phyloP scores from a whole-genome alignment of 768 basidiomycete species.

The Lactarius quietus region DNA sequence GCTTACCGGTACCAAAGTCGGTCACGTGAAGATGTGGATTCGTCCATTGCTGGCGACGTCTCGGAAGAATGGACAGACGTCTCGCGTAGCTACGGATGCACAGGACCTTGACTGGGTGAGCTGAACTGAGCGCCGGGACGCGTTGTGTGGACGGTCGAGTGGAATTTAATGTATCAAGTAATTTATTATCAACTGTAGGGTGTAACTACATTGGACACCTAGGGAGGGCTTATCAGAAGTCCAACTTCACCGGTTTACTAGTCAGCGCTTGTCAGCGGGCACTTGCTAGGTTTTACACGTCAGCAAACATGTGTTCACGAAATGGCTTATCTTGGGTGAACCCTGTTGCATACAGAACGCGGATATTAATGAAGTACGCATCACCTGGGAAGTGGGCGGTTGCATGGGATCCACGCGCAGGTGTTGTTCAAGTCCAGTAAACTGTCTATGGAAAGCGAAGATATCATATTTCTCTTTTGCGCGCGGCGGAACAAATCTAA shows the following conservation, averaged over 20 bases:
- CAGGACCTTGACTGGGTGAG: conserved; percentile 22
- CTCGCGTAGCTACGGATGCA: conserved; percentile 10
- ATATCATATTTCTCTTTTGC: no score
- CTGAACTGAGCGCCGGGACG: neutral
- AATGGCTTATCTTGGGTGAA: neutral
- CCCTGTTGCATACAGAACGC: neutral
- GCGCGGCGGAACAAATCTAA: no score
- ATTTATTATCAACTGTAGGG: conserved; percentile 7
- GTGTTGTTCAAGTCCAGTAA: neutral
- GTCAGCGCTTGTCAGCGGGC: no score
- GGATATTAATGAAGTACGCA: neutral
- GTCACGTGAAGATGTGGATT: conserved; percentile 82
- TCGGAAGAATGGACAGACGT: conserved; percentile 19
- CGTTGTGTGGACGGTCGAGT: neutral
- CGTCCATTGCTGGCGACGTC: conserved; percentile 51
- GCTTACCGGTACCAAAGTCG: conserved; percentile 72
- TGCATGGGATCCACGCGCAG: neutral
- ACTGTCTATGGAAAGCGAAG: neutral
- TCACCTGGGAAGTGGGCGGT: neutral
- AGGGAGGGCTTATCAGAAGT: neutral
- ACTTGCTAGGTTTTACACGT: neutral
- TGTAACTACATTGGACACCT: neutral
- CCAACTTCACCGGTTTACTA: neutral
- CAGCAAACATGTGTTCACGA: neutral
- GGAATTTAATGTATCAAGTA: conserved; percentile 17